phyloP scores from a whole-genome alignment of 2,329 filamentous ascomycete species.

The Colletotrichum siamense region DNA sequence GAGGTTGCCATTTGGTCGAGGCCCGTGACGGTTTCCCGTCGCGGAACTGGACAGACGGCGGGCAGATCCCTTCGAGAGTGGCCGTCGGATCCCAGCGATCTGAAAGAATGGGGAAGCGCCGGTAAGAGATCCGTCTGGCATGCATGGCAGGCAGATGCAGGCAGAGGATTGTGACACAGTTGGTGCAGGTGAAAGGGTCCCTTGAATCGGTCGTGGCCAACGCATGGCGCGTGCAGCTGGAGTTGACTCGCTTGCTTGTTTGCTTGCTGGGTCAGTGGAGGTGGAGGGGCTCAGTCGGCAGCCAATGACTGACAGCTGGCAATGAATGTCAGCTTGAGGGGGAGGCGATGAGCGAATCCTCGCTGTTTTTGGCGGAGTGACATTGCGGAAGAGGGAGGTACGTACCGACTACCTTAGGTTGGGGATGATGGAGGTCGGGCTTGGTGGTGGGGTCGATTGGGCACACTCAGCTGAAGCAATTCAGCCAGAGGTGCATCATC shows the following conservation, averaged over 20 bases:
- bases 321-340: background rate
- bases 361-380: background rate
- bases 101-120: background rate
- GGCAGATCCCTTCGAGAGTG: background rate
- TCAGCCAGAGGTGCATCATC: background rate
- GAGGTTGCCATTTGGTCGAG: background rate
- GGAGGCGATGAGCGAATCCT: background rate
- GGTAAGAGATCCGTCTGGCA: background rate
- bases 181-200: constrained; percentile 1
- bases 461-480: constrained; percentile 2
- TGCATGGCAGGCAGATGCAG: background rate
- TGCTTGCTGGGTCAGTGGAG: background rate
- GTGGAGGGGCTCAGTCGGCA: background rate
- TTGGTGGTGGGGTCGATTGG: background rate
- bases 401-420: background rate
- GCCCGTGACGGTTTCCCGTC: background rate
- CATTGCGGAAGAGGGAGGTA: background rate
- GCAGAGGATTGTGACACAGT: constrained; percentile 4
- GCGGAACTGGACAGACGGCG: background rate
- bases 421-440: background rate
- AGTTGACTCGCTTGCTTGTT: background rate
- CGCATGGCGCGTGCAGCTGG: constrained; percentile 7
- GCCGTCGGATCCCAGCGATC: background rate
- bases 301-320: background rate
- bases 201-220: constrained; percentile 4